Conservation (phyloP, 2,329 filamentous ascomycete species). For the Lachnellula occidentalis region DNA sequence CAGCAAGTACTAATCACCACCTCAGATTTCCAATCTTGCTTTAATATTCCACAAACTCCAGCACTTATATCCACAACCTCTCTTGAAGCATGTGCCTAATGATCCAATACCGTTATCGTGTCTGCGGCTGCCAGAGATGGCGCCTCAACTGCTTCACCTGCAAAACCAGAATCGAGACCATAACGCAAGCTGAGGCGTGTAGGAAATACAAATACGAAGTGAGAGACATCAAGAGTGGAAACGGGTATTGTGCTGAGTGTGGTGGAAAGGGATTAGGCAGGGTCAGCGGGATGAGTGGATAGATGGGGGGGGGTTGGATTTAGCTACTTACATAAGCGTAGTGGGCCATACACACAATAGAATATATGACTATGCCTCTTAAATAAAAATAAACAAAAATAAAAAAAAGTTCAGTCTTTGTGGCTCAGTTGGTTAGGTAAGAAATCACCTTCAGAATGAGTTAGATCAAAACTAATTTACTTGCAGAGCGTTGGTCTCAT, state of each 20-base stretch:
- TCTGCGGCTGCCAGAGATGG: background rate
- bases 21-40: background rate
- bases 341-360: too few relatives aligned
- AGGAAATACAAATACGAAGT: background rate
- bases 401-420: too few relatives aligned
- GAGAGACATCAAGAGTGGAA: background rate
- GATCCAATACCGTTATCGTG: background rate
- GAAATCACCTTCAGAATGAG: too few relatives aligned
- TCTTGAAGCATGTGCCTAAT: background rate
- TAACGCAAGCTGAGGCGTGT: background rate
- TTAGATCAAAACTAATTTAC: too few relatives aligned
- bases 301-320: too few relatives aligned
- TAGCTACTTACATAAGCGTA: too few relatives aligned
- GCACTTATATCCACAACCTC: background rate
- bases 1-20: background rate
- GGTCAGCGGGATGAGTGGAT: background rate
- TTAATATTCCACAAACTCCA: background rate
- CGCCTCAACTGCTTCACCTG: background rate
- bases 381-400: too few relatives aligned
- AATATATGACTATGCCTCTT: too few relatives aligned
- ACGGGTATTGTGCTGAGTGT: background rate
- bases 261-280: background rate
- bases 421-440: too few relatives aligned
- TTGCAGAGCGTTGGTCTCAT: too few relatives aligned
- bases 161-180: background rate